Base-by-base conservation (phyloP, 805 yeast species). In the Candida koratica region DNA sequence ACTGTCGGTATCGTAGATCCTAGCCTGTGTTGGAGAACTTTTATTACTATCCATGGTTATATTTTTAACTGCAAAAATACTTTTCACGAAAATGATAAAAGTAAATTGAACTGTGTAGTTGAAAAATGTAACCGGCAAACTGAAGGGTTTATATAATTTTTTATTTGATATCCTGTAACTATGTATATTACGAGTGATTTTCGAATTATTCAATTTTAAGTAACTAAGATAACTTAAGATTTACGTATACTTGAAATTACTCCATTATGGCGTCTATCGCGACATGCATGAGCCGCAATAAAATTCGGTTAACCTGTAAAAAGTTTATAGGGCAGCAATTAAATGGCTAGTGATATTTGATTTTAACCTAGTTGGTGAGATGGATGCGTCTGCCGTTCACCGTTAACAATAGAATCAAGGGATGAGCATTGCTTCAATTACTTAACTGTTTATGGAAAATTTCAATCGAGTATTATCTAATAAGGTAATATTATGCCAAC, bases 1-100 rank as follows among this genome's bases (percentile, higher is more conserved):
- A 12, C 25, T 19, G 11, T 29, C 32, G 20, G 32, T 29, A 7
- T 29, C 32, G 14, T 29, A 29, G 20, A 19, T 29, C 18, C 32
- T 29, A 10, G 32, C 32, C 14, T 29, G 32, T 6, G 32, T 19
- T 29, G 32, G 32, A 9, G 32, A 29, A 29, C 32, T 19, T 29
- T 29, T 29, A 13, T 29, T 29, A 29, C 32, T 29, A 12, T 29
- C 32, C 32, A 29, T 29, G 6, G 28, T 25, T 8, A 4, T 12
- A 13, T 12, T 24, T n/a, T 6, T 24, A 24, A 14, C 26, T 24
- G 26, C 26, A 24, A 24, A 24, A 24, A 24, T 5, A n/a, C n/a
- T n/a, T n/a, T n/a, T n/a, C n/a, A n/a, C n/a, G n/a, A 24, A n/a
- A n/a, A 18, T 8, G 9, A 17, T 17, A 10, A 28, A 27, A 27